These are phyloP conservation scores for Fusarium sp. DNA, from an alignment of 2,329 filamentous ascomycete genomes.

Conservation along the genomic window DNA sequence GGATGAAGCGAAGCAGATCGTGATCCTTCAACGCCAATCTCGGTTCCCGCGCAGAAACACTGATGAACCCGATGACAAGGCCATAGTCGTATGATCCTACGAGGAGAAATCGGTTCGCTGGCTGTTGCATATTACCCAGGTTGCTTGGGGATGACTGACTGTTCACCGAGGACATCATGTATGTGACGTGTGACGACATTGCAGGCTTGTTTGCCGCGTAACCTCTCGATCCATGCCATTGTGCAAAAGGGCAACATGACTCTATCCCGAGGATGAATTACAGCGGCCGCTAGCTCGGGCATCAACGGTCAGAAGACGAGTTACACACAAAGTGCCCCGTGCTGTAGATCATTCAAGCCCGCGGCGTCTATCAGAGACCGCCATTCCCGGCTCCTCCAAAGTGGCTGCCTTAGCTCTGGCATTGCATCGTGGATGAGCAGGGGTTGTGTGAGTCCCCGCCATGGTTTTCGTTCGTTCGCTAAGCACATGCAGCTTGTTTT, in stretches of 20 bases:
- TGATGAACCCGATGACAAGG: neutral
- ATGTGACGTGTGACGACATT: conserved; percentile 7
- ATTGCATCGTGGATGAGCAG: neutral
- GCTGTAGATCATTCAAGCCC: neutral
- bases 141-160: neutral
- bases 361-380: neutral
- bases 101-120: neutral
- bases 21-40: neutral
- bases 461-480: neutral
- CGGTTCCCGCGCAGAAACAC: neutral
- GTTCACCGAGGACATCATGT: neutral
- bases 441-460: neutral
- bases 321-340: neutral
- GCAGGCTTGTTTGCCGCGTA: neutral
- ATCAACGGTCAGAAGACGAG: neutral
- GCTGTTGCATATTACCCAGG: neutral
- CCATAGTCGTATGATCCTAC: neutral
- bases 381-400: neutral
- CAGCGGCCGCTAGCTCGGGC: neutral
- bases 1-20: neutral
- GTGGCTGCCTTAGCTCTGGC: neutral
- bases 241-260: neutral
- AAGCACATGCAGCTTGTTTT: conserved; percentile 3
- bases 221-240: neutral
- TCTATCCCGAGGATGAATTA: neutral